Evolutionary conservation across 768 basidiomycete species (phyloP).

Genomic region (Psilocybe cubensis): DNA sequence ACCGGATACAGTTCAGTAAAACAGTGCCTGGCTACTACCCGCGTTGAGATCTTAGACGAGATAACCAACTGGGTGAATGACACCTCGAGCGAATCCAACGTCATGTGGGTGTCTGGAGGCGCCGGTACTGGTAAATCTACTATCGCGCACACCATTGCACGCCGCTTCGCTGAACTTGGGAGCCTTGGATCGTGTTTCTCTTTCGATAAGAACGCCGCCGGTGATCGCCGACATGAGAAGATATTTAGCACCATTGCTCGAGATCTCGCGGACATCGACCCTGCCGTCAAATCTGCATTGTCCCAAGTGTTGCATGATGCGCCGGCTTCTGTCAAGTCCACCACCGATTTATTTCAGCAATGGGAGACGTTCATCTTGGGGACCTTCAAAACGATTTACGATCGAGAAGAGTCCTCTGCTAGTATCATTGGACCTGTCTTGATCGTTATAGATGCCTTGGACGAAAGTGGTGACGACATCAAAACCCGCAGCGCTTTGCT

Average conservation of each 20-base stretch:
- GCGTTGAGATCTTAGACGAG: neutral
- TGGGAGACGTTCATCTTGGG: slow-evolving; percentile 20
- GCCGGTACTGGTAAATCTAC: slow-evolving; percentile 37
- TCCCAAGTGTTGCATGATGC: slow-evolving; percentile 4
- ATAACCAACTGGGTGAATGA: neutral
- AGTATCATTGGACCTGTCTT: slow-evolving; percentile 20
- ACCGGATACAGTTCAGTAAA: neutral
- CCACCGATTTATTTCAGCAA: slow-evolving; percentile 14
- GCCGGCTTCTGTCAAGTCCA: slow-evolving; percentile 6
- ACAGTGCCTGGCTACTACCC: neutral
- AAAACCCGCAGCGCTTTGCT: slow-evolving; percentile 23
- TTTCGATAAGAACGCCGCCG: slow-evolving; percentile 26
- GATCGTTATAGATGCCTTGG: slow-evolving; percentile 39
- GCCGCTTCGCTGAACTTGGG: slow-evolving; percentile 16
- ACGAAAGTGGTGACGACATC: slow-evolving; percentile 31
- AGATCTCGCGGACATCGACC: slow-evolving; percentile 26
- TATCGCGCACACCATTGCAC: slow-evolving; percentile 37
- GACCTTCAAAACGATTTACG: slow-evolving; percentile 8
- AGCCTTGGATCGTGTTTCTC: slow-evolving; percentile 37
- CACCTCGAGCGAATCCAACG: neutral
- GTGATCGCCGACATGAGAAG: slow-evolving; percentile 20
- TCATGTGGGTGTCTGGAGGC: neutral
- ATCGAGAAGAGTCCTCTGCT: neutral
- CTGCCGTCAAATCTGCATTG: neutral
- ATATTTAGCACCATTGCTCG: slow-evolving; percentile 35